Percentiles rank a stretch among this genome's conserved stretches.
phyloP scores from a whole-genome alignment of 2,329 filamentous ascomycete genomes.

The Thermothelomyces thermophilus region DNA sequence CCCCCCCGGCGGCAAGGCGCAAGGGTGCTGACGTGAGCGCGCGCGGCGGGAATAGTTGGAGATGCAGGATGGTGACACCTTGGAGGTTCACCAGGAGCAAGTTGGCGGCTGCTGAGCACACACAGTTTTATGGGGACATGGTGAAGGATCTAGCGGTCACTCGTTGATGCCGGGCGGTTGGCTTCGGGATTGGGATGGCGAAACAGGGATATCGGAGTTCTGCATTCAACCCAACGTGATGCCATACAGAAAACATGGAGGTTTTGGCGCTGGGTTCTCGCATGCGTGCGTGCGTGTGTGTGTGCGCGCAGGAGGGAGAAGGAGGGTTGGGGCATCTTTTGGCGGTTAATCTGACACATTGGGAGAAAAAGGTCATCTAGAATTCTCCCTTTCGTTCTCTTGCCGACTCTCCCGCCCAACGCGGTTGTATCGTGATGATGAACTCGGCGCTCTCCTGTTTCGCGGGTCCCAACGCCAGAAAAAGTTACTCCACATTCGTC shows the following conservation, averaged over 20 bases:
- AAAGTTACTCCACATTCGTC: too few species aligned
- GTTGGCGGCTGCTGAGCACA: constrained; percentile 60
- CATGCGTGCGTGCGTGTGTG: too few species aligned
- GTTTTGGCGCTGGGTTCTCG: not conserved
- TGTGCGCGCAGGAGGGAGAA: too few species aligned
- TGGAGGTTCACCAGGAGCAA: constrained; percentile 98
- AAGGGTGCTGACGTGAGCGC: constrained; percentile 21
- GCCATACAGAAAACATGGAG: not conserved
- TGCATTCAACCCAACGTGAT: not conserved
- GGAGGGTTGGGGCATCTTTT: not conserved
- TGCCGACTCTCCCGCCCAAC: too few species aligned
- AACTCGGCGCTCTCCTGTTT: too few species aligned
- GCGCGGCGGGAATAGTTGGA: constrained; percentile 59
- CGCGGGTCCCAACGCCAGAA: too few species aligned
- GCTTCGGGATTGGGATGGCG: not conserved
- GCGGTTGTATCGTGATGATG: too few species aligned
- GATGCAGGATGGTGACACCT: constrained; percentile 91
- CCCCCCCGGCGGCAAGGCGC: too few species aligned
- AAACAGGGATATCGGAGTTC: constrained; percentile 1
- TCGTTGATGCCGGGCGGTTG: not conserved
- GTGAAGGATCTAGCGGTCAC: not conserved
- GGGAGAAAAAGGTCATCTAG: not conserved
- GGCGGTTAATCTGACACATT: not conserved
- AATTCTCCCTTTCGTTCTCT: not conserved
- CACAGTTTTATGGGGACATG: too few species aligned